These are phyloP conservation scores for Tuber brumale DNA, from an alignment of 495 filamentous ascomycete species.

Conservation along the genomic window DNA sequence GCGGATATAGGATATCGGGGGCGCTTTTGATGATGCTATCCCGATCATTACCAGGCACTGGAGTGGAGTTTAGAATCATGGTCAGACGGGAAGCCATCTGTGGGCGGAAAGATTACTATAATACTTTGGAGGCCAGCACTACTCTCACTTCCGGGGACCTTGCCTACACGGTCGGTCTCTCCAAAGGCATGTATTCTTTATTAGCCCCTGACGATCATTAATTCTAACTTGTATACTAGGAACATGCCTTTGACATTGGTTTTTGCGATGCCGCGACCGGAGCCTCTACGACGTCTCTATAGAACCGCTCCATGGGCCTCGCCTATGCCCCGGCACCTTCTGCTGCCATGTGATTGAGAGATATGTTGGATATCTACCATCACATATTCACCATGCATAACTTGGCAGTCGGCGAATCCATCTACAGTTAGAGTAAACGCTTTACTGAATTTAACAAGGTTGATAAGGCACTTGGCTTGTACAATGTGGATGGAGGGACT, in stretches of 20 bases:
- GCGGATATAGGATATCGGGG: constrained; percentile 50
- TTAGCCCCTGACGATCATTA: background rate
- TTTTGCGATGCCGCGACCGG: constrained; percentile 50
- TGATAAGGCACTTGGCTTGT: constrained; percentile 60
- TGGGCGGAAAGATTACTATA: constrained; percentile 47
- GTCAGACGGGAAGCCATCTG: constrained; percentile 43
- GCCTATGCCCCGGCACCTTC: constrained; percentile 51
- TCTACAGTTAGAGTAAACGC: constrained; percentile 64
- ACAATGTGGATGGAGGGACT: constrained; percentile 69
- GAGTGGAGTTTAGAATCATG: constrained; percentile 52
- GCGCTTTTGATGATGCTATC: constrained; percentile 55
- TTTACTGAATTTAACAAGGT: constrained; percentile 67
- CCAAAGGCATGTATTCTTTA: constrained; percentile 32
- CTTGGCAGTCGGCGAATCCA: constrained; percentile 58
- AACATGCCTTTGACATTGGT: constrained; percentile 53
- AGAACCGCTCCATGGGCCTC: constrained; percentile 55
- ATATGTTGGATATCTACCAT: constrained; percentile 52
- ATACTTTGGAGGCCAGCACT: constrained; percentile 49
- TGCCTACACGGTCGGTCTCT: constrained; percentile 51
- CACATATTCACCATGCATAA: constrained; percentile 60
- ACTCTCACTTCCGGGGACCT: constrained; percentile 53
- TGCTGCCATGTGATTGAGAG: constrained; percentile 50
- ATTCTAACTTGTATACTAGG: constrained; percentile 15
- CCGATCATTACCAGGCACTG: constrained; percentile 61
- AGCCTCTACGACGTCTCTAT: constrained; percentile 54